Conservation (phyloP, 2,329 filamentous ascomycete genomes). For the Apiospora aurea region DNA sequence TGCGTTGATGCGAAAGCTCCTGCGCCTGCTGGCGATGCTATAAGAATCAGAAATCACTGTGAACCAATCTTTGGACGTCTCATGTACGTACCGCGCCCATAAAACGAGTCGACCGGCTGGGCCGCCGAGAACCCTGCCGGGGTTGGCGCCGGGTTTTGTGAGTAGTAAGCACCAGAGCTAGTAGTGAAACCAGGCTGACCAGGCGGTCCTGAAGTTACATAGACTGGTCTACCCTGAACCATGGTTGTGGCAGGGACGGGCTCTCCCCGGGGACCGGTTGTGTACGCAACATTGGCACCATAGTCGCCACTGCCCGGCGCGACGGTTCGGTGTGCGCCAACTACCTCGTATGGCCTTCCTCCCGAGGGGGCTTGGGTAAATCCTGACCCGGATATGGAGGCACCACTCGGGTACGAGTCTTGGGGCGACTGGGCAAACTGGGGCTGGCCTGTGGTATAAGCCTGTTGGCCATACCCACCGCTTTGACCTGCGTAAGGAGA, state of each 20-base stretch:
- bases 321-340: constrained; percentile 38
- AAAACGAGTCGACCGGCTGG: constrained; percentile 61
- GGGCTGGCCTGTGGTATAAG: constrained; percentile 37
- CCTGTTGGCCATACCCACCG: constrained; percentile 40
- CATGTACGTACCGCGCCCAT: constrained; percentile 67
- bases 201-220: constrained; percentile 21
- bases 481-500: constrained; percentile 39
- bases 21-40: constrained; percentile 60
- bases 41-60: constrained; percentile 51
- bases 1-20: constrained; percentile 50
- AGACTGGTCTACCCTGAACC: constrained; percentile 21
- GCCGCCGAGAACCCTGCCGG: constrained; percentile 47
- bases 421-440: constrained; percentile 38
- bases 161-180: constrained; percentile 36
- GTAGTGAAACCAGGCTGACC: constrained; percentile 14
- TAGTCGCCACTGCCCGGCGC: constrained; percentile 25
- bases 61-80: constrained; percentile 36
- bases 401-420: constrained; percentile 37
- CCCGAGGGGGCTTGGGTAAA: constrained; percentile 37
- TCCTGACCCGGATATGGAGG: constrained; percentile 35
- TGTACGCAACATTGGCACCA: constrained; percentile 19
- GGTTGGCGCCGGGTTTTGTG: constrained; percentile 43
- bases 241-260: constrained; percentile 11
- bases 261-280: constrained; percentile 9
- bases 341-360: constrained; percentile 41